Percentiles rank a stretch among this genome's conserved stretches.
Evolutionary conservation across 257 asterid species (phyloP).

Genomic region (Scutellaria minor): DNA sequence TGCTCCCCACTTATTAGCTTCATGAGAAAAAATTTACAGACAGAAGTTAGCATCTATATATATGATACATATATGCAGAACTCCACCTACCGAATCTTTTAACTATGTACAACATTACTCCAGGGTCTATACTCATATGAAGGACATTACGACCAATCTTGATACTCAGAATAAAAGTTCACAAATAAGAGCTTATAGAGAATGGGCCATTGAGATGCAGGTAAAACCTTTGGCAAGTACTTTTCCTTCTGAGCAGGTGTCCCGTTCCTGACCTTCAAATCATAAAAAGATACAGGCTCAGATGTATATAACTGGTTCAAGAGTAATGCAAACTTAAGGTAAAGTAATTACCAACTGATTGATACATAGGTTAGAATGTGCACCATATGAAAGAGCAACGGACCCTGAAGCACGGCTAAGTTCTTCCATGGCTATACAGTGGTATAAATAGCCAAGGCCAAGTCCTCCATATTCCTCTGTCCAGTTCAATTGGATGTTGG

Average conservation of each 20-base stretch:
- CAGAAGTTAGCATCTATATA: slow-evolving; percentile 31
- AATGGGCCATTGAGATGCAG: slow-evolving; percentile 28
- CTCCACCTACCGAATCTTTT: slow-evolving; percentile 6
- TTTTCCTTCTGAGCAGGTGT: slow-evolving; percentile 84
- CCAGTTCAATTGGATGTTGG: slow-evolving; percentile 30
- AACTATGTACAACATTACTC: background rate
- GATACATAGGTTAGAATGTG: slow-evolving; percentile 92
- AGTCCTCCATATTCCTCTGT: slow-evolving; percentile 98
- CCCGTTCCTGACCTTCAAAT: slow-evolving; percentile 90
- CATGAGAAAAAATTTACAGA: slow-evolving; percentile 45
- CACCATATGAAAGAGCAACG: slow-evolving; percentile 97
- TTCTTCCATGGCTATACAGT: slow-evolving; percentile 99
- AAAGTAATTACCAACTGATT: slow-evolving; percentile 82
- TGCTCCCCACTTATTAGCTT: slow-evolving; percentile 95
- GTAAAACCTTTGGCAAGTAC: slow-evolving; percentile 88
- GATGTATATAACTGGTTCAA: slow-evolving; percentile 22
- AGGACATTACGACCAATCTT: background rate
- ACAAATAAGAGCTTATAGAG: slow-evolving; percentile 6
- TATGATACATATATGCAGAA: background rate
- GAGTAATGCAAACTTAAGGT: slow-evolving; percentile 33
- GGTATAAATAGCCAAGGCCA: slow-evolving; percentile 97
- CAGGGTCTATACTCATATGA: slow-evolving; percentile 2
- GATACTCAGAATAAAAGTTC: slow-evolving; percentile 9
- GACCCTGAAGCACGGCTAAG: slow-evolving; percentile 98
- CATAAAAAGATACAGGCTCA: slow-evolving; percentile 33